Percentiles rank a stretch among this genome's conserved stretches.
These are phyloP conservation scores for Sparassis latifolia DNA, from an alignment of 1,284 basidiomycete species.

Conservation along the genomic window DNA sequence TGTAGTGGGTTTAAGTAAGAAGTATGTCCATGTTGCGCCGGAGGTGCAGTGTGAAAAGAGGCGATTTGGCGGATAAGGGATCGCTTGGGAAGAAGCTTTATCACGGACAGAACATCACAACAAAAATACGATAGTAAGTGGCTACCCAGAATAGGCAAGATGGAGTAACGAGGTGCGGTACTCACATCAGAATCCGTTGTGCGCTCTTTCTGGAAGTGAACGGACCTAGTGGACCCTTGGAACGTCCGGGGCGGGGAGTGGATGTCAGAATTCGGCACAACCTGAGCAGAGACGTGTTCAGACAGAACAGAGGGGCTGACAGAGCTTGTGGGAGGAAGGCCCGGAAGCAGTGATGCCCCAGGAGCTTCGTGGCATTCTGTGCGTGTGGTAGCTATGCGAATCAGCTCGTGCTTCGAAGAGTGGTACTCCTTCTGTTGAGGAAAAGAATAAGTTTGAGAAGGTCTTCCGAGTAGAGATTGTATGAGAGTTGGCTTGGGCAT, in stretches of 20 bases:
- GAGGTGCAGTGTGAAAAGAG: constrained; percentile 18
- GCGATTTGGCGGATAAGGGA: constrained; percentile 21
- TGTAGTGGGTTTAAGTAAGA: constrained; percentile 11
- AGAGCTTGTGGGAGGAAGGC: constrained; percentile 4
- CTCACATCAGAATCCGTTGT: background rate
- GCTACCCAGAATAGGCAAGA: background rate
- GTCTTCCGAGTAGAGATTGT: constrained; percentile 48
- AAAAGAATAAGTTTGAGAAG: constrained; percentile 49
- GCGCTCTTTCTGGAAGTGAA: background rate
- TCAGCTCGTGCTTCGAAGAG: constrained; percentile 37
- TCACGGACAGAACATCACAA: constrained; percentile 1
- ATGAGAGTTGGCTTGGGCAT: constrained; percentile 55
- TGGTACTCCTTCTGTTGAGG: constrained; percentile 41
- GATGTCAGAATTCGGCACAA: background rate
- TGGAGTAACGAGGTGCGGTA: background rate
- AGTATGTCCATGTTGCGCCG: constrained; percentile 8
- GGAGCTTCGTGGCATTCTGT: constrained; percentile 11
- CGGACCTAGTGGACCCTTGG: background rate
- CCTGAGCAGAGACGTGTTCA: background rate
- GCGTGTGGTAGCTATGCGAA: constrained; percentile 20
- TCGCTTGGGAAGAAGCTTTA: constrained; percentile 14
- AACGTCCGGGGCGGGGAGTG: background rate
- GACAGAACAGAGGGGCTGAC: background rate
- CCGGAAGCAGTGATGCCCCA: background rate
- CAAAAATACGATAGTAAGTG: background rate